These are phyloP conservation scores for Psilocybe cubensis DNA, from an alignment of 768 basidiomycete species.

Conservation along the genomic window DNA sequence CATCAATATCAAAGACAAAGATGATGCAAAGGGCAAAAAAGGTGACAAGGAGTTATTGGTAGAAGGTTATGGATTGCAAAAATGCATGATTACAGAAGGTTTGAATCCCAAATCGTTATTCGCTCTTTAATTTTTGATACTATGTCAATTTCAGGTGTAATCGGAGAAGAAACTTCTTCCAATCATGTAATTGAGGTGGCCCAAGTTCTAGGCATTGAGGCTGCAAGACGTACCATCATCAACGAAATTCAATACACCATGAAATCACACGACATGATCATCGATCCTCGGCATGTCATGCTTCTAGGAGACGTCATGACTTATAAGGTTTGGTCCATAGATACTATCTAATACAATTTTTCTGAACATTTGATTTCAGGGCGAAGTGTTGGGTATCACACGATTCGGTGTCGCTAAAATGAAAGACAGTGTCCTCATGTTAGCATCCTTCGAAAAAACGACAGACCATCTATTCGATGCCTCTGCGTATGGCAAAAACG, in stretches of 20 bases:
- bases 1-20: conserved; percentile 94
- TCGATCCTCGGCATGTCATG: conserved; percentile 99
- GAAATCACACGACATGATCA: conserved; percentile 96
- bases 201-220: conserved; percentile 97
- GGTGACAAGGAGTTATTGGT: conserved; percentile 92
- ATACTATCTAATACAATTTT: background rate
- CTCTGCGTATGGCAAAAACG: conserved; percentile 93
- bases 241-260: conserved; percentile 98
- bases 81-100: conserved; percentile 98
- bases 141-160: conserved; percentile 65
- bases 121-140: background rate
- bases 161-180: conserved; percentile 90
- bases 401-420: conserved; percentile 99
- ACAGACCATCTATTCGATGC: conserved; percentile 99
- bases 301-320: conserved; percentile 98
- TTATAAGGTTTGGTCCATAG: conserved; percentile 71
- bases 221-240: conserved; percentile 91
- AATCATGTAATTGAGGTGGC: conserved; percentile 98
- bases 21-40: conserved; percentile 77
- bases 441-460: conserved; percentile 99
- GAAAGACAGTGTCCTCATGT: conserved; percentile 99
- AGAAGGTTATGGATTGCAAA: conserved; percentile 95
- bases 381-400: conserved; percentile 97
- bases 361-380: conserved; percentile 48
- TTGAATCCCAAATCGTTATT: conserved; percentile 19